A percentile compares a stretch with the other conserved stretches of the same genome.
These are phyloP conservation scores for Cucurbitaria berberidis DNA, from an alignment of 2,329 filamentous ascomycete species.

Conservation along the genomic window DNA sequence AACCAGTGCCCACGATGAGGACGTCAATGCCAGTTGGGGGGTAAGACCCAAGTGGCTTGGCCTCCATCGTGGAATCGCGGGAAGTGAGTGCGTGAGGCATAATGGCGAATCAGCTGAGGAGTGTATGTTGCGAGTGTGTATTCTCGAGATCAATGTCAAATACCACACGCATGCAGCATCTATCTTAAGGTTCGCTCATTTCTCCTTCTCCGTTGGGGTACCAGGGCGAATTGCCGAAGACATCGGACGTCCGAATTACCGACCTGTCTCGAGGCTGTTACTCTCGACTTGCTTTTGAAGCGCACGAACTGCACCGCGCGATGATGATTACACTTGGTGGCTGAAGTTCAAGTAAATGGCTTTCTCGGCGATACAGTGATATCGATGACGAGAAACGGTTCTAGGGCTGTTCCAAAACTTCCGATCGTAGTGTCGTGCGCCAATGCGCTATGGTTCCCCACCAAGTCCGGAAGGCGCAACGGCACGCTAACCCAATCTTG, in stretches of 20 bases:
- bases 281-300: constrained; percentile 1
- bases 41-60: constrained; percentile 61
- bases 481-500: constrained; percentile 12
- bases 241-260: constrained; percentile 23
- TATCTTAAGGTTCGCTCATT: constrained; percentile 19
- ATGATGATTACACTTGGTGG: constrained; percentile 21
- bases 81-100: constrained; percentile 53
- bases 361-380: constrained; percentile 14
- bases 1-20: constrained; percentile 49
- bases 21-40: constrained; percentile 50
- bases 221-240: constrained; percentile 27
- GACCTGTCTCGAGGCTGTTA: constrained; percentile 14
- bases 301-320: constrained; percentile 5
- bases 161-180: constrained; percentile 10
- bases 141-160: constrained; percentile 8
- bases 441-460: constrained; percentile 43
- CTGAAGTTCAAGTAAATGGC: constrained; percentile 16
- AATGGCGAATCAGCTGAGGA: constrained; percentile 4
- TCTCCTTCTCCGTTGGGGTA: constrained; percentile 25
- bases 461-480: constrained; percentile 29
- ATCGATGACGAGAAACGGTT: constrained; percentile 14
- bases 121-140: constrained; percentile 7
- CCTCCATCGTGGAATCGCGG: constrained; percentile 55
- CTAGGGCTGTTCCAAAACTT: constrained; percentile 15
- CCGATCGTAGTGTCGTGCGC: constrained; percentile 7